Evolutionary conservation across 345 rosid species (phyloP).

Genomic region (Anacardium occidentale): DNA sequence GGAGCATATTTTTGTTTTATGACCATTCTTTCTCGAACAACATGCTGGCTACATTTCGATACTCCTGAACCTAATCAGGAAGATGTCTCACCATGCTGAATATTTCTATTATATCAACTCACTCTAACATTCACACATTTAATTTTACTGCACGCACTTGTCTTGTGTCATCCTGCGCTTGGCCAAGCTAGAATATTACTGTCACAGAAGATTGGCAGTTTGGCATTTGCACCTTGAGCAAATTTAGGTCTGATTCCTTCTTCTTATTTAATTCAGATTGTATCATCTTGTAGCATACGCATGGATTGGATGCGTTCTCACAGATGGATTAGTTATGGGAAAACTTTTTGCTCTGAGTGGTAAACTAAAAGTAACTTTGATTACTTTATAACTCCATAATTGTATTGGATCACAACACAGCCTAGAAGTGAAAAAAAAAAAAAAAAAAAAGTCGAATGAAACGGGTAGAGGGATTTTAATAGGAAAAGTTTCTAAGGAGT

Average conservation of each 20-base stretch:
- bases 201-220: background rate
- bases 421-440: background rate
- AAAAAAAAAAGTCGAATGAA: no score
- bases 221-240: background rate
- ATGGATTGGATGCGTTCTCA: background rate
- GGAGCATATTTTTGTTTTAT: background rate
- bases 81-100: constrained; percentile 4
- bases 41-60: background rate
- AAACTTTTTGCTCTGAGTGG: background rate
- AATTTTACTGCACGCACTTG: background rate
- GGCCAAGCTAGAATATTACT: background rate
- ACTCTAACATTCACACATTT: background rate
- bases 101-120: background rate
- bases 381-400: background rate
- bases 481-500: background rate
- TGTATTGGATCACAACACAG: background rate
- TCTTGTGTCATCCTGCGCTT: background rate
- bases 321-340: background rate
- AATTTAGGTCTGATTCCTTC: background rate
- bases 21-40: background rate
- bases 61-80: background rate
- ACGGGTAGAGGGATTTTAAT: background rate
- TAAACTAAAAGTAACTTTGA: background rate
- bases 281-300: background rate
- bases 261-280: background rate